Base-by-base conservation (phyloP, 805 yeast species). In the Candida patagonica region DNA sequence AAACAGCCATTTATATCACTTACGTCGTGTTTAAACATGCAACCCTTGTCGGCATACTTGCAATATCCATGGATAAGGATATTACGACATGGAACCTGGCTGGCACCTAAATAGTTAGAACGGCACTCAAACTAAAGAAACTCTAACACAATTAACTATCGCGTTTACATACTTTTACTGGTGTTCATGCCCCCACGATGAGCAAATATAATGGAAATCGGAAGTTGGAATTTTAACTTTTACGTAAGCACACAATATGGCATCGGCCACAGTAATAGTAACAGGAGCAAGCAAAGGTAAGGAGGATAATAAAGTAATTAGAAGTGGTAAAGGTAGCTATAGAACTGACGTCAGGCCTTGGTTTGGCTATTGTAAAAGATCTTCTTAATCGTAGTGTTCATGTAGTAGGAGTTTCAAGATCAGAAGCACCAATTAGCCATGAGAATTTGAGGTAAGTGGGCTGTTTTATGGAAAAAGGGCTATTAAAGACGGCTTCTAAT, bases 51-150 rank as follows among this genome's bases (percentile, higher is more conserved):
- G 51, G 83, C 87, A 62, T 73, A 85, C 57, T 84, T 84, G 66
- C 96, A 86, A 53, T 72, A 84, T 3, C 95, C 96, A 63, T 85
- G 86, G 25, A 84, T 83, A 35, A 80, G 74, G 41, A 85, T 78
- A 53, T 86, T 86, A 57, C 87, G 72, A 62, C 95, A 86, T 41
- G 81, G 87, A 22, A 85, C 45, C 43, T 47, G 49, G 30, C 38
- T 45, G 12, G 43, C 37, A 23, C 35, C 44, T 31, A 20, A 21
- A 31, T 19, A 9, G 35, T 31, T 31, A 3, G 31, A 29, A 10
- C 8, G 16, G 16, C n/a, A n/a, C n/a, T n/a, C n/a, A n/a, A n/a
- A n/a, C n/a, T n/a, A n/a, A n/a, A n/a, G n/a, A n/a, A n/a, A n/a
- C n/a, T n/a, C n/a, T n/a, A n/a, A n/a, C n/a, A n/a, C n/a, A n/a